phyloP scores from a whole-genome alignment of 164 flowering plant species.

The Magnolia sinica region DNA sequence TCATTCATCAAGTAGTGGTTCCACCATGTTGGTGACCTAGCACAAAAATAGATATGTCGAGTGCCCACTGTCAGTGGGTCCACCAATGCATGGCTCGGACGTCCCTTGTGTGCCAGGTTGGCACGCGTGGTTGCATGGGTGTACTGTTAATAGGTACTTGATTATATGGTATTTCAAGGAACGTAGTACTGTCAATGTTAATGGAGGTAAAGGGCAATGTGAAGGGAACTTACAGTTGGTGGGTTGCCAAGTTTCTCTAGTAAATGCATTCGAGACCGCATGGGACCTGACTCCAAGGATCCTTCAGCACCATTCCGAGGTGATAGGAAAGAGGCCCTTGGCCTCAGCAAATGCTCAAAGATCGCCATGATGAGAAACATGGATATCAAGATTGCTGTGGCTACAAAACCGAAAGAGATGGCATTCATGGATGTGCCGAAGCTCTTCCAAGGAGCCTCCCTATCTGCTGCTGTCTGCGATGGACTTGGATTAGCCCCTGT shows the following conservation, averaged over 20 bases:
- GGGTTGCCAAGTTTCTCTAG: slow-evolving; percentile 38
- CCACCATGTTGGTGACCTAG: background rate
- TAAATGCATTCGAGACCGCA: slow-evolving; percentile 18
- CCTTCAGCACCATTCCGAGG: slow-evolving; percentile 21
- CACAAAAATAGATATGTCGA: background rate
- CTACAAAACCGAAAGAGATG: slow-evolving; percentile 86
- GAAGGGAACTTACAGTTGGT: slow-evolving; percentile 33
- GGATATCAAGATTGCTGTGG: slow-evolving; percentile 84
- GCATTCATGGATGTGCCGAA: slow-evolving; percentile 71
- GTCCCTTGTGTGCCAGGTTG: too few species aligned
- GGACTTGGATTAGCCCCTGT: slow-evolving; percentile 36
- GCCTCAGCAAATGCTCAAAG: slow-evolving; percentile 73
- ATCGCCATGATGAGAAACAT: slow-evolving; percentile 93
- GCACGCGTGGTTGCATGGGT: too few species aligned
- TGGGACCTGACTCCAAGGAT: slow-evolving; percentile 29
- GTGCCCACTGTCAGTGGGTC: background rate
- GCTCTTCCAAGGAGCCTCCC: slow-evolving; percentile 45
- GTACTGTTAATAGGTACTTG: too few species aligned
- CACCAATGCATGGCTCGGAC: too few species aligned
- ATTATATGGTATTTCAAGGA: too few species aligned
- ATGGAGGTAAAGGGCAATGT: background rate
- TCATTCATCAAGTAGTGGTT: background rate
- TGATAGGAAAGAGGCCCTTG: slow-evolving; percentile 42
- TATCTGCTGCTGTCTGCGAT: slow-evolving; percentile 38
- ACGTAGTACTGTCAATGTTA: too few species aligned